These are phyloP conservation scores for Scedosporium minutisporum DNA, from an alignment of 2,329 filamentous ascomycete genomes.

Conservation along the genomic window DNA sequence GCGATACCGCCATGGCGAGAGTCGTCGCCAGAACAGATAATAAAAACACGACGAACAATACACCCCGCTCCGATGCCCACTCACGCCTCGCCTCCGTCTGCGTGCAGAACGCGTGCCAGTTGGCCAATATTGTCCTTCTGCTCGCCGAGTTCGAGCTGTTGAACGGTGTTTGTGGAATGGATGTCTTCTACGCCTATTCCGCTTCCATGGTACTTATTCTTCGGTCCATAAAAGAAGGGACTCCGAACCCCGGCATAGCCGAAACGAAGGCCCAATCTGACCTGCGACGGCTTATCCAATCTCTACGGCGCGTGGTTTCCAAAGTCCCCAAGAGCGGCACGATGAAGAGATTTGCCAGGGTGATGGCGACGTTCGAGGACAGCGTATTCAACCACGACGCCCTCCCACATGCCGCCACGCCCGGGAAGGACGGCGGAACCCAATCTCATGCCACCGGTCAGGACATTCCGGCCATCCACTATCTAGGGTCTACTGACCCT, in stretches of 20 bases:
- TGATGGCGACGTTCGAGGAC: slow-evolving; percentile 18
- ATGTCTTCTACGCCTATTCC: slow-evolving; percentile 26
- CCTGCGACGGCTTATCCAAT: slow-evolving; percentile 11
- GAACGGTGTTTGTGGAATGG: slow-evolving; percentile 23
- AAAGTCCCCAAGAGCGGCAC: slow-evolving; percentile 18
- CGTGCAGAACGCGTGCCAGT: slow-evolving; percentile 21
- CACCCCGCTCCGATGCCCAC: neutral
- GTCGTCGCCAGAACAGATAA: neutral
- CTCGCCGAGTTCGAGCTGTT: slow-evolving; percentile 21
- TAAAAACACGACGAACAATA: too few relatives aligned
- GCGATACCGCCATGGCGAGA: slow-evolving; percentile 11
- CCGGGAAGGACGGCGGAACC: neutral
- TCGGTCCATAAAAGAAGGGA: slow-evolving; percentile 12
- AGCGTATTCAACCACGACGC: slow-evolving; percentile 12
- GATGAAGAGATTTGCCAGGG: slow-evolving; percentile 18
- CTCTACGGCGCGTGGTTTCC: slow-evolving; percentile 9
- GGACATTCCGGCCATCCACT: neutral
- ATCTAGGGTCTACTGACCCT: neutral
- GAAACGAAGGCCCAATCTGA: neutral
- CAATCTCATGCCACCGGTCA: neutral
- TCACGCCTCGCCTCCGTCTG: slow-evolving; percentile 13
- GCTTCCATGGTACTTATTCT: slow-evolving; percentile 21
- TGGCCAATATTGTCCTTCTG: slow-evolving; percentile 20
- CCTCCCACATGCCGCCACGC: neutral
- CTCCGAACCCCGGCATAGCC: neutral